Evolutionary conservation across 306 rosid species (phyloP).

Genomic region (Vicia sativa): DNA sequence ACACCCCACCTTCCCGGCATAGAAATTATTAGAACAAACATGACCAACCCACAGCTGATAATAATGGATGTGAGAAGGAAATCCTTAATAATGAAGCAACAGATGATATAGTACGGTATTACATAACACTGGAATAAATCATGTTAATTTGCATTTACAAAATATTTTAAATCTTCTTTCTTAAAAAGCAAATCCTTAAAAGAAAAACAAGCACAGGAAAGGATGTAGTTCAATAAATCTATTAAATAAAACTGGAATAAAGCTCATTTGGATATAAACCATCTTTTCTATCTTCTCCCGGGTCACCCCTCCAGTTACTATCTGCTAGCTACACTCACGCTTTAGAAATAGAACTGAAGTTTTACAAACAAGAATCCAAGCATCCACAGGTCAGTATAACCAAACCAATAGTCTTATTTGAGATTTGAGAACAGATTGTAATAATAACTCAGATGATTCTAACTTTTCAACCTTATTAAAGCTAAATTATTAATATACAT

Average conservation of each 20-base stretch:
- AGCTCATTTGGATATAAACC: constrained; percentile 18
- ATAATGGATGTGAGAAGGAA: constrained; percentile 36
- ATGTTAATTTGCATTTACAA: constrained; percentile 24
- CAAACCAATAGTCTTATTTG: constrained; percentile 25
- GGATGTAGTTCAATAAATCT: constrained; percentile 14
- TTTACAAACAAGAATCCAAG: constrained; percentile 24
- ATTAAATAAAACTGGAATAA: constrained; percentile 33
- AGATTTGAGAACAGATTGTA: constrained; percentile 8
- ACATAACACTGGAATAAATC: constrained; percentile 33
- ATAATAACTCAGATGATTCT: constrained; percentile 23
- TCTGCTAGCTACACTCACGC: neutral
- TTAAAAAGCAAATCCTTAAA: constrained; percentile 21
- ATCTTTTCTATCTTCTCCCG: constrained; percentile 8
- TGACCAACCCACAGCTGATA: constrained; percentile 32
- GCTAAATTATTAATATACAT: neutral
- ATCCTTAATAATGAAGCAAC: constrained; percentile 35
- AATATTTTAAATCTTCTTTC: constrained; percentile 2
- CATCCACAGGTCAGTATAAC: constrained; percentile 19
- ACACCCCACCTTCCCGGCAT: constrained; percentile 26
- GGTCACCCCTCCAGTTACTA: neutral
- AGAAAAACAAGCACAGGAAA: constrained; percentile 27
- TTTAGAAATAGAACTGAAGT: constrained; percentile 29
- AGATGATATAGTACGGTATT: constrained; percentile 16
- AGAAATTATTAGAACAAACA: constrained; percentile 28
- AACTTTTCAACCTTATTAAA: constrained; percentile 1